Conservation (phyloP, 805 yeast species). For the Barnettozyma populi region DNA sequence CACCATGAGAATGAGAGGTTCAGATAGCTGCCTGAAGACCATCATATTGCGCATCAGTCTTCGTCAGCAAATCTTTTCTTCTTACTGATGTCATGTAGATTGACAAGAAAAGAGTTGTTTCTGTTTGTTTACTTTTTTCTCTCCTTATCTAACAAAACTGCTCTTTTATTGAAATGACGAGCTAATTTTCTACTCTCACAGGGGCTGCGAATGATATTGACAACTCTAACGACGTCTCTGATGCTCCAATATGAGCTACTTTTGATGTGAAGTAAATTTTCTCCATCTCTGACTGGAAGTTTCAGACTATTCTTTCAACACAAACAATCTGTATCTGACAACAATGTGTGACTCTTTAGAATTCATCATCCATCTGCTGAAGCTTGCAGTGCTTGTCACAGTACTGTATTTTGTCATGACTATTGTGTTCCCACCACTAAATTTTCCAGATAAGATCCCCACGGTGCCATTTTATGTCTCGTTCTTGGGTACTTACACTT, state of each 20-base stretch:
- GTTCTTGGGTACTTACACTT: slow-evolving; percentile 39
- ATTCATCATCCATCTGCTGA: slow-evolving; percentile 1
- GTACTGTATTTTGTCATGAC: slow-evolving; percentile 6
- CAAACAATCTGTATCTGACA: neutral
- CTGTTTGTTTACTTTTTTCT: neutral
- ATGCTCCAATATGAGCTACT: neutral
- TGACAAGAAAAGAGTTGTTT: no score
- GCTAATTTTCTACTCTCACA: no score
- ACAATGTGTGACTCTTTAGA: neutral
- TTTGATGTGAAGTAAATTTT: neutral
- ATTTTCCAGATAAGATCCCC: slow-evolving; percentile 49
- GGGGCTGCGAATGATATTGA: neutral
- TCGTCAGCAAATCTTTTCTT: neutral
- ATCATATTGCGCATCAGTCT: neutral
- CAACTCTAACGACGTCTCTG: no score
- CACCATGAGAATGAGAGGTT: neutral
- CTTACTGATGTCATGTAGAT: neutral
- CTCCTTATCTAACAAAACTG: no score
- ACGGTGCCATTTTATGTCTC: slow-evolving; percentile 58
- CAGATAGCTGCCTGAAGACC: neutral
- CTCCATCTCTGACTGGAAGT: neutral
- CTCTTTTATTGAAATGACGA: no score
- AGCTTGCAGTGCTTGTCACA: neutral
- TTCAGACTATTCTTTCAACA: neutral
- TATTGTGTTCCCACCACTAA: slow-evolving; percentile 39